Base-by-base conservation (phyloP, 768 basidiomycete genomes). In the Terana coerulea region DNA sequence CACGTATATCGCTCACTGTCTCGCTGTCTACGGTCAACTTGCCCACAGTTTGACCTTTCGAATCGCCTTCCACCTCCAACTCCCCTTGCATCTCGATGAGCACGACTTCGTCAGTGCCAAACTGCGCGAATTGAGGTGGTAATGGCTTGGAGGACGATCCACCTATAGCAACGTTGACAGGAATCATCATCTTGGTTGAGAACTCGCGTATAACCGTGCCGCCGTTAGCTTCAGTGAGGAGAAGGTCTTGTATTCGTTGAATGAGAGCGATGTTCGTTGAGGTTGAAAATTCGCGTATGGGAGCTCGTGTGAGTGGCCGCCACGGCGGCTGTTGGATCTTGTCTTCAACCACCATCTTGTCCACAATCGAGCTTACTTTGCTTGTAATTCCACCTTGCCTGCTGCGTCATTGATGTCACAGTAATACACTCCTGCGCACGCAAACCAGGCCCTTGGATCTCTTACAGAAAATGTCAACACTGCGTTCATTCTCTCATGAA, bases 31-130 rank as follows among this genome's bases (percentile, higher is more conserved):
- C 71, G 37, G 72, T 78, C 10, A 97, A 67, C 55, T 73, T 83
- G n/a, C 93, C 94, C 3, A 95, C 81, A n/a, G 88, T 63, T 55
- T 84, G 80, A 4, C 85, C 87, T 24, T 83, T 76, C 31, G 77
- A 79, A 57, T 84, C 77, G 8, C 75, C 79, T 49, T 89, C 86
- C 28, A 87, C 83, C 39, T 87, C 83, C 31, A 97, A 75, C 44
- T 76, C 73, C 45, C 94, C 94, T 67, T 98, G 95, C 4, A 97
- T 74, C 61, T 98, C 94, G 47, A 98, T 78, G 4, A 98, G 72
- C 35, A 92, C 81, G 12, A 92, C 64, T 62, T 93, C 90, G 36
- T 86, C 83, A 56, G 88, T 76, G 14, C 90, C 91, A 36, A 95
- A 78, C 51, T 77, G 76, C 1, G 84, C 85, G 12, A 95, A 73